Base-by-base conservation (phyloP, 2,329 filamentous ascomycete species). In the Trematosphaeria pertusa region DNA sequence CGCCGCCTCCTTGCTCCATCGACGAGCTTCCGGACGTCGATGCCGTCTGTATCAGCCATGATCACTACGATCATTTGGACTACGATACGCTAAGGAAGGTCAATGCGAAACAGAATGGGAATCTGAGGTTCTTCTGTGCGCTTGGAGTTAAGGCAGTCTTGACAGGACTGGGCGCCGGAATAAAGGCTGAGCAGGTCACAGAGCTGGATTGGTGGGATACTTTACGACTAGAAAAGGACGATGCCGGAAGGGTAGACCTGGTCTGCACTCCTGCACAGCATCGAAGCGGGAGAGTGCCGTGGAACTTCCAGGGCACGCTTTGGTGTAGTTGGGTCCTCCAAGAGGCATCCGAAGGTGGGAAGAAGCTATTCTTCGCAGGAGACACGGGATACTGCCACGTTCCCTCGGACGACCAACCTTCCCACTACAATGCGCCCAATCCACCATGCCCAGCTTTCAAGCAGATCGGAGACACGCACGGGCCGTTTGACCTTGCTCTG, bases 31-130 rank as follows among this genome's bases (percentile, higher is more conserved):
- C 81, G 0, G 71, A 78, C 2, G 66, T 82, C 8, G 80, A 84
- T 44, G 59, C 78, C 2, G 71, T 83, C 3, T 66, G 75, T 46
- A 80, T 83, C 37, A 79, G 75, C 43, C 81, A 84, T 59, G 79
- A 82, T 52, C 81, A 83, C 56, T 82, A 81, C 54, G 80, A 83
- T 52, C 81, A 83, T 48, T 69, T 82, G 38, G 79, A 82, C 49
- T 63, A 71, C 4, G 65, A 71, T 14, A 78, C 77, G 0, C 62
- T 83, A 30, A 69, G 59, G 46, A 61, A 69, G 18, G 54, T 79
- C 14, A 75, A 75, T 52, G 54, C 51, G 31, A 67, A 63, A 22
- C 69, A 71, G 31, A 66, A 69, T 12, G 67, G 69, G 0, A 49
- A 66, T 3, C 30, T 78, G 21, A 71, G 73, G 37, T 76, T 78